Percentiles rank a stretch among this genome's conserved stretches.
Evolutionary conservation across 106 monocot species (phyloP).

Genomic region (Posidonia australis): DNA sequence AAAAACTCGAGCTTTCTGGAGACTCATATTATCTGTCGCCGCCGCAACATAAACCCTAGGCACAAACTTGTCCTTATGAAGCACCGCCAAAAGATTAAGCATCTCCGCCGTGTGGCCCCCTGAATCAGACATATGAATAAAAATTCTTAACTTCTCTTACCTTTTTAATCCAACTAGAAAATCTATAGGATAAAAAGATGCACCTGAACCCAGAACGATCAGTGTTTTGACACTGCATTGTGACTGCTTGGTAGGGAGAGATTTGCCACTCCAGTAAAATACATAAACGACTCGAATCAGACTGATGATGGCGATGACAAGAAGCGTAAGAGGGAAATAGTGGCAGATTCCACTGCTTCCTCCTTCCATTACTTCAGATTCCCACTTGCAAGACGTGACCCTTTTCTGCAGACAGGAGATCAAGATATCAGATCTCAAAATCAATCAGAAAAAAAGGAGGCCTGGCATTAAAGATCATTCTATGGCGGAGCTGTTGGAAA

Average conservation of each 20-base stretch:
- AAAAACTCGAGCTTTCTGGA: conserved; percentile 65
- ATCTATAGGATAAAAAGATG: not conserved
- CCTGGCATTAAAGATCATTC: too few relatives aligned
- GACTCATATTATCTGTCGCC: conserved; percentile 79
- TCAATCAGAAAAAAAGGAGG: too few relatives aligned
- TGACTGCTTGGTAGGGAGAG: conserved; percentile 1
- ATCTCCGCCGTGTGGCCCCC: conserved; percentile 97
- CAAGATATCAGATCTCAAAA: too few relatives aligned
- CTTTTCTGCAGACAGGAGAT: too few relatives aligned
- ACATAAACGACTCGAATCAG: conserved; percentile 36
- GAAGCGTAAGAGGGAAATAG: not conserved
- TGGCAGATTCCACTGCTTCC: not conserved
- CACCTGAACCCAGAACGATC: conserved; percentile 71
- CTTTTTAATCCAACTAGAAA: not conserved
- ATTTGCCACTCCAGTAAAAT: conserved; percentile 24
- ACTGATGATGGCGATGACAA: not conserved
- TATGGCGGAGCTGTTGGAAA: too few relatives aligned
- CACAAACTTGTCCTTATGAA: conserved; percentile 51
- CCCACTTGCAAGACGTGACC: too few relatives aligned
- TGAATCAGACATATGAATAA: conserved; percentile 3
- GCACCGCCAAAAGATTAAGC: conserved; percentile 58
- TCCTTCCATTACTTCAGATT: not conserved
- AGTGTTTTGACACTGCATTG: conserved; percentile 25
- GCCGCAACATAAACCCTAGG: conserved; percentile 75
- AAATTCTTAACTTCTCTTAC: not conserved